Evolutionary conservation across 148 eudicot species (phyloP).

Genomic region (Dysphania ambrosioides): DNA sequence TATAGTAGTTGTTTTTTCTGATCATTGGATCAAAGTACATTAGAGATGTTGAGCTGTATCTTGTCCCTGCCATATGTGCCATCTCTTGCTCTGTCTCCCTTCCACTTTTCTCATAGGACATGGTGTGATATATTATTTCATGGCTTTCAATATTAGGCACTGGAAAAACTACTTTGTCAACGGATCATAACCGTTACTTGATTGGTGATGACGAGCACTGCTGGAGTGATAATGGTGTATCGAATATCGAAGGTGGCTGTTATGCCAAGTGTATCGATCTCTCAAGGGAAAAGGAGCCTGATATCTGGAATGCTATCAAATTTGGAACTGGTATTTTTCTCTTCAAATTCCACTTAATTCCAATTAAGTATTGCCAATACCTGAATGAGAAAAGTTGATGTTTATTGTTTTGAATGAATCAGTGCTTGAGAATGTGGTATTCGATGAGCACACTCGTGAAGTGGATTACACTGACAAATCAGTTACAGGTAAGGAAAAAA

Average conservation of each 20-base stretch:
- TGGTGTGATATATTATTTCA: neutral
- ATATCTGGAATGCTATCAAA: conserved; percentile 81
- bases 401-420: conserved; percentile 12
- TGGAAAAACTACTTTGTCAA: conserved; percentile 77
- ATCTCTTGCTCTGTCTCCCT: conserved; percentile 16
- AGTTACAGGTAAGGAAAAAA: conserved; percentile 56
- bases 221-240: conserved; percentile 70
- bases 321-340: conserved; percentile 43
- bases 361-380: no score
- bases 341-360: neutral
- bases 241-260: conserved; percentile 84
- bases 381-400: neutral
- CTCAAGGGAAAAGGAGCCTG: conserved; percentile 68
- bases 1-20: conserved; percentile 24
- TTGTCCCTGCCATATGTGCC: conserved; percentile 28
- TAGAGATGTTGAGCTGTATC: conserved; percentile 24
- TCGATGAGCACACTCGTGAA: conserved; percentile 83
- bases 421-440: conserved; percentile 92
- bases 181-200: conserved; percentile 65
- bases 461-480: conserved; percentile 84
- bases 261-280: conserved; percentile 89
- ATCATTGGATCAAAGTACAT: neutral
- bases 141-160: conserved; percentile 37
- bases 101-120: neutral
- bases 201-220: conserved; percentile 87